Evolutionary conservation across 805 yeast genomes (phyloP), one percentile per base, ranked within the genome.

Genomic region (Zygosaccharomyces bailii): DNA sequence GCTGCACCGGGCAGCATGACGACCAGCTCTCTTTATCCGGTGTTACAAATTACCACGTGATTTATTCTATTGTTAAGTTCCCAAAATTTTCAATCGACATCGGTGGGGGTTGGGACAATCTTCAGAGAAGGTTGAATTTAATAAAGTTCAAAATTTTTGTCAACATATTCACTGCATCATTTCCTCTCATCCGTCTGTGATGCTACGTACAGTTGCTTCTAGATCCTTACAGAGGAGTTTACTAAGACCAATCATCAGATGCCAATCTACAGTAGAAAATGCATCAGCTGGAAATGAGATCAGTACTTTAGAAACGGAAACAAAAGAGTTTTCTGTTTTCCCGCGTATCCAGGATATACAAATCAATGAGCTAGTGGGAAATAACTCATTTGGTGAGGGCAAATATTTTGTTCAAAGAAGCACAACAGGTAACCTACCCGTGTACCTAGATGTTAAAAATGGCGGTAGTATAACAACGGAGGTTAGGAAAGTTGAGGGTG

Each of bases 381-480:
- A 39, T 7, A 45, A 33, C 32, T 11, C 53, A 11, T 61, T 61
- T 44, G 67, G 63, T 5, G 54, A 55, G 35, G 59, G 58, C 2
- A 55, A 57, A 2, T 70, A 70, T 52, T 62, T 52, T 44, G 52
- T 70, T 9, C 59, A 56, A 34, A 79, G 84, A 61, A 73, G 86
- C 5, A 65, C 74, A 11, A 71, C 68, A 37, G 88, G 91, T 4
- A 80, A 84, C 59, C 71, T 89, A 60, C 96, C 96, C n/a, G 85
- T 88, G 1, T 88, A 88, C 67, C 71, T 76, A 42, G 87, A 84
- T 50, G 64, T 72, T 50, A 86, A 80, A 60, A 49, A 52, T 19
- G 77, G 79, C 48, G 78, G 80, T 18, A 81, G 79, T 48, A 67
- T 73, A n/a, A 75, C 76, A 55, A 88, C 96, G 0, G 89, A 86